phyloP scores from a whole-genome alignment of 2,329 filamentous ascomycete genomes.

The Metarhizium sp. region DNA sequence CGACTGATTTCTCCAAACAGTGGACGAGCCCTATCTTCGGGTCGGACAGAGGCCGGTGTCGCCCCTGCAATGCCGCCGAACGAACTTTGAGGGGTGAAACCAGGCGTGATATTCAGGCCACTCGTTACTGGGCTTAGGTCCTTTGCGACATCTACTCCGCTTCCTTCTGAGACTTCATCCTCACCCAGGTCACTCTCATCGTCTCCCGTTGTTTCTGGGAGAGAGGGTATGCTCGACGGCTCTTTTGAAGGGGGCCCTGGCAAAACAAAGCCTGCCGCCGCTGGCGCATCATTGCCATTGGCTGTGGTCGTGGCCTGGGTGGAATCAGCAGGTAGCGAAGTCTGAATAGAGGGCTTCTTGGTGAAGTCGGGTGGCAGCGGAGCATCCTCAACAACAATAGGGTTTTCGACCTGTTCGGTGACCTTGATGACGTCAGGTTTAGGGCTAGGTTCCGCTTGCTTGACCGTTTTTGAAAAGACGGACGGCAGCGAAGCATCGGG shows the following conservation, averaged over 20 bases:
- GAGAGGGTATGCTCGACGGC: slow-evolving; percentile 22
- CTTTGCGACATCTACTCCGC: slow-evolving; percentile 55
- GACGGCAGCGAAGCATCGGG: slow-evolving; percentile 8
- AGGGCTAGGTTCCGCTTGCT: slow-evolving; percentile 15
- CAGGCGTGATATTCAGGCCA: slow-evolving; percentile 35
- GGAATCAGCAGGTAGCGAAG: slow-evolving; percentile 35
- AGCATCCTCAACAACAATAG: slow-evolving; percentile 17
- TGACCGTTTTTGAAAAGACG: slow-evolving; percentile 2
- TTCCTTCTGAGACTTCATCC: slow-evolving; percentile 45
- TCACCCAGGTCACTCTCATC: slow-evolving; percentile 30
- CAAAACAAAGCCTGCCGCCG: slow-evolving; percentile 28
- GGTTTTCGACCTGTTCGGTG: slow-evolving; percentile 13
- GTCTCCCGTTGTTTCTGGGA: slow-evolving; percentile 29
- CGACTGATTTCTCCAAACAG: slow-evolving; percentile 47
- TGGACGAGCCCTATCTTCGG: slow-evolving; percentile 23
- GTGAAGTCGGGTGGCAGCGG: slow-evolving; percentile 24
- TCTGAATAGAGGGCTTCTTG: slow-evolving; percentile 15
- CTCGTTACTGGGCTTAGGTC: slow-evolving; percentile 47
- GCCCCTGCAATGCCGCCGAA: slow-evolving; percentile 41
- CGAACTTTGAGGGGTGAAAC: slow-evolving; percentile 49
- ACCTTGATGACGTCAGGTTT: slow-evolving; percentile 24
- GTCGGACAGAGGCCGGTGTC: slow-evolving; percentile 16
- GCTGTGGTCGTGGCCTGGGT: slow-evolving; percentile 14
- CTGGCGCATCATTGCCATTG: slow-evolving; percentile 27
- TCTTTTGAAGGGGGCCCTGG: slow-evolving; percentile 22